Evolutionary conservation across 208 protist species (phyloP).

Genomic region (Phytomonas sp.): DNA sequence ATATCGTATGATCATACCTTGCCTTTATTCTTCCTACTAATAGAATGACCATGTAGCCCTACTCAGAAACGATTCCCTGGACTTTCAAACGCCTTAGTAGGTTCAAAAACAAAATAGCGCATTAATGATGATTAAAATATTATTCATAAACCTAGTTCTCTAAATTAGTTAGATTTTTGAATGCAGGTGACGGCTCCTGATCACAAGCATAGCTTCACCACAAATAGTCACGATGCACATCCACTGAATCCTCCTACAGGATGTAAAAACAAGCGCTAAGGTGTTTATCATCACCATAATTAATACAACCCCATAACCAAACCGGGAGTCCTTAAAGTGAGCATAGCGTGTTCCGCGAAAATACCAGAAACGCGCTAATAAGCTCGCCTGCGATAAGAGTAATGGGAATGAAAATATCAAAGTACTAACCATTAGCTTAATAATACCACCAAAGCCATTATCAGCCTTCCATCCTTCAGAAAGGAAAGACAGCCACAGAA

Average conservation of each 20-base stretch:
- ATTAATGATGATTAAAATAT: background rate
- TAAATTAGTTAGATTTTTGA: background rate
- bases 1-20: background rate
- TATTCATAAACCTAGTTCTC: background rate
- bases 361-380: background rate
- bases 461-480: background rate
- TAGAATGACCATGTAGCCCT: background rate
- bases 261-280: background rate
- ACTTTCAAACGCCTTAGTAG: background rate
- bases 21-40: background rate
- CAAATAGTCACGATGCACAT: slow-evolving; percentile 6
- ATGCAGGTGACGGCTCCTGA: background rate
- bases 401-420: background rate
- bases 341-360: background rate
- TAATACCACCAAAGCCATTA: background rate
- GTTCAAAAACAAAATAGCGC: background rate
- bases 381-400: background rate
- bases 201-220: slow-evolving; percentile 1
- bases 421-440: background rate
- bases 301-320: background rate
- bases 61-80: background rate
- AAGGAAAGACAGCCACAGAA: background rate
- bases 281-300: background rate
- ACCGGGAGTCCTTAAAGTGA: background rate
- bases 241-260: background rate